phyloP scores from a whole-genome alignment of 2,329 filamentous ascomycete species.

The Alternaria sp. region DNA sequence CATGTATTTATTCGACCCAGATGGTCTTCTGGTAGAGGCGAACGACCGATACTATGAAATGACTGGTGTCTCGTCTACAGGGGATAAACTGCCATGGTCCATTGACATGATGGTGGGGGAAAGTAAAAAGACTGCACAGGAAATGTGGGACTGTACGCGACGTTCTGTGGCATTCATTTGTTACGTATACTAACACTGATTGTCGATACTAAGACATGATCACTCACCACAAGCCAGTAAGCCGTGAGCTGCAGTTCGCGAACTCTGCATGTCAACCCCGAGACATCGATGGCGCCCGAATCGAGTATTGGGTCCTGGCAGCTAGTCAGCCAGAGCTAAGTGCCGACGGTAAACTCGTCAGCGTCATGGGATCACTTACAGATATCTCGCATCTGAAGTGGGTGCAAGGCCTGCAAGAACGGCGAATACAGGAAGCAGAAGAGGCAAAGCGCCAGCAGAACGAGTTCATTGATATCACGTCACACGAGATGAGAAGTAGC shows the following conservation, averaged over 20 bases:
- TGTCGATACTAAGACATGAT: slow-evolving; percentile 31
- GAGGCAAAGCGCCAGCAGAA: slow-evolving; percentile 47
- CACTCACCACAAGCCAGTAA: slow-evolving; percentile 47
- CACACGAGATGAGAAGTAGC: slow-evolving; percentile 47
- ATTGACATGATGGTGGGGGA: slow-evolving; percentile 52
- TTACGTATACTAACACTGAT: not conserved
- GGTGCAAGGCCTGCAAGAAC: slow-evolving; percentile 46
- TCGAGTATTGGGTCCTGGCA: slow-evolving; percentile 57
- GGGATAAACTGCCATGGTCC: slow-evolving; percentile 54
- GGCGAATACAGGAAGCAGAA: slow-evolving; percentile 38
- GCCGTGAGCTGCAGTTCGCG: slow-evolving; percentile 56
- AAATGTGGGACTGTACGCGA: slow-evolving; percentile 48
- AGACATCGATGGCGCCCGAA: slow-evolving; percentile 49
- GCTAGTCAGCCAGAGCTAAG: slow-evolving; percentile 40
- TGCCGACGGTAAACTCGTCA: slow-evolving; percentile 34
- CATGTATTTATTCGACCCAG: slow-evolving; percentile 47
- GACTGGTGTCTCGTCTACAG: slow-evolving; percentile 54
- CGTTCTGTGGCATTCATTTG: not conserved
- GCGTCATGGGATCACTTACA: slow-evolving; percentile 42
- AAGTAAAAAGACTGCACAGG: slow-evolving; percentile 42
- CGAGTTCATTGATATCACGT: slow-evolving; percentile 49
- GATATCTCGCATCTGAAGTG: slow-evolving; percentile 49
- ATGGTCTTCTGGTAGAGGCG: slow-evolving; percentile 52
- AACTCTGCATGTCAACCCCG: slow-evolving; percentile 41
- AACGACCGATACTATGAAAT: slow-evolving; percentile 61